Evolutionary conservation across 306 rosid species (phyloP), one percentile per base, ranked within the genome.

Genomic region (Carpinus fangiana): DNA sequence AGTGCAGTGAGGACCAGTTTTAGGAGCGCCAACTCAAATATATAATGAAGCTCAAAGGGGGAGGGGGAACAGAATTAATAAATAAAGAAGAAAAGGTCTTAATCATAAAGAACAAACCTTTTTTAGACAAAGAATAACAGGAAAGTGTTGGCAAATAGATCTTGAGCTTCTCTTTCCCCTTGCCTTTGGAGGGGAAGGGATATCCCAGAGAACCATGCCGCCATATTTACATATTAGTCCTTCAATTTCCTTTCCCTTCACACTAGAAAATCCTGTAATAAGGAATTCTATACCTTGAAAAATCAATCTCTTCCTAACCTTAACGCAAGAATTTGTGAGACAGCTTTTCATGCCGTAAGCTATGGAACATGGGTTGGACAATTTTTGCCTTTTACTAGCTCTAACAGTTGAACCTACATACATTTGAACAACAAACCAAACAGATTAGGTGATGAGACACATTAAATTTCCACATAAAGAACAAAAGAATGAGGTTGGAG

Each of bases 211-310:
- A 78, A 92, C 82, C 76, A 87, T 80, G 64, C 95, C 98, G 61
- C 97, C 97, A 72, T 91, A 85, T 77, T 85, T 87, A 78, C 93
- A 79, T 84, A 94, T 82, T 79, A 84, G 79, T 76, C 81, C 78
- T 82, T 90, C 93, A 81, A 85, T 52, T 60, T 88, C 88, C 81
- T 80, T 86, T 87, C 80, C 88, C 75, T 82, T 92, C 76, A 82
- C 89, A 76, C 87, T 81, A 61, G 95, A 83, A 82, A 89, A 82
- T 76, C 98, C 98, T 7, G 98, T 89, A 62, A 94, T 86, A 72
- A 94, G 87, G 88, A 94, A 94, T 31, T 86, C 91, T 78, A 84
- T 78, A 52, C 93, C 97, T 65, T 82, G 92, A 82, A 94, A 89
- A 70, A 90, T 83, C 64, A 85, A 84, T 74, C 78, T 83, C 64